Percentiles rank a stretch among this genome's conserved stretches.
Evolutionary conservation across 768 basidiomycete genomes (phyloP).

Genomic region (Termitomyces sp.): DNA sequence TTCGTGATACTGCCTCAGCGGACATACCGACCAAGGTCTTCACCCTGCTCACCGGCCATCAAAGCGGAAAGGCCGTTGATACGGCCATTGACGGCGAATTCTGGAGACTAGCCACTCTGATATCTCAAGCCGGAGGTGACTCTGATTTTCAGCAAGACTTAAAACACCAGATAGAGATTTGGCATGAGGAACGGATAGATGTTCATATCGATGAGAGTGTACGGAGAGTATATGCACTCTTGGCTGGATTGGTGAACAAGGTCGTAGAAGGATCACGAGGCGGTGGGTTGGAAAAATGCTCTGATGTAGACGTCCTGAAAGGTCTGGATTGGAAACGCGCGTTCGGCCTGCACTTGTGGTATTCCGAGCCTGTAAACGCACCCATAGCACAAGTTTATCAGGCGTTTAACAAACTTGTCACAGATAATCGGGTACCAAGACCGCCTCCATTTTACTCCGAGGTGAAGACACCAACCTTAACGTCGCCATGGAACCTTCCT

Average conservation of each 20-base stretch:
- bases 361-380: constrained; percentile 64
- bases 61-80: constrained; percentile 78
- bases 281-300: constrained; percentile 42
- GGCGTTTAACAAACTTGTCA: constrained; percentile 46
- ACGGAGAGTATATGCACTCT: constrained; percentile 76
- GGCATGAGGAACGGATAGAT: constrained; percentile 76
- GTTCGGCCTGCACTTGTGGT: constrained; percentile 92
- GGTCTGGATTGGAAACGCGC: constrained; percentile 93
- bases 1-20: constrained; percentile 34
- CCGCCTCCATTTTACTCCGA: constrained; percentile 55
- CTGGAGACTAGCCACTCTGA: constrained; percentile 80
- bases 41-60: constrained; percentile 79
- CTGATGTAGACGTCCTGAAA: constrained; percentile 57
- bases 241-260: constrained; percentile 67
- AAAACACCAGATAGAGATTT: constrained; percentile 69
- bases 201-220: constrained; percentile 61
- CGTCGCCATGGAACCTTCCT: constrained; percentile 37
- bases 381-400: constrained; percentile 66
- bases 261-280: constrained; percentile 51
- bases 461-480: constrained; percentile 8
- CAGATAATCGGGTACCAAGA: constrained; percentile 35
- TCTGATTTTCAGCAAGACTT: constrained; percentile 69
- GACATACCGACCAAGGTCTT: constrained; percentile 56
- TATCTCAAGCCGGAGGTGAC: constrained; percentile 84
- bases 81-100: constrained; percentile 71